These are phyloP conservation scores for Didymella sp. DNA, from an alignment of 2,329 filamentous ascomycete genomes.

Conservation along the genomic window DNA sequence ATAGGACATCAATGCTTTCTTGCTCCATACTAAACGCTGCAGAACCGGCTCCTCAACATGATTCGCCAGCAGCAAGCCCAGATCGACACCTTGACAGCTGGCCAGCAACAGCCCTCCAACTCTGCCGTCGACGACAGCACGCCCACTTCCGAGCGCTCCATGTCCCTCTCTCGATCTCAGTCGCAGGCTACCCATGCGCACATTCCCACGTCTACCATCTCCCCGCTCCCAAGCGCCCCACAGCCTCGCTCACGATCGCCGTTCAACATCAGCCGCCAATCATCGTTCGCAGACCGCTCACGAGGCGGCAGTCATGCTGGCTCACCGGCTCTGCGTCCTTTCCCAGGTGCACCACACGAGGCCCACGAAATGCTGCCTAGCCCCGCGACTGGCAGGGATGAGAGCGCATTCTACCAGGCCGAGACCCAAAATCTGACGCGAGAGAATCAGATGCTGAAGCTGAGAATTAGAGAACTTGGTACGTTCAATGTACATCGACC, in stretches of 20 bases:
- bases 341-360: conserved; percentile 53
- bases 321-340: conserved; percentile 60
- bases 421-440: conserved; percentile 79
- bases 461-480: conserved; percentile 77
- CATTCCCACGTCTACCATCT: conserved; percentile 42
- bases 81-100: conserved; percentile 63
- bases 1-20: no score
- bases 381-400: conserved; percentile 62
- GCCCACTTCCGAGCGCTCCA: conserved; percentile 56
- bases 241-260: conserved; percentile 46
- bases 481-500: conserved; percentile 18
- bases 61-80: conserved; percentile 79
- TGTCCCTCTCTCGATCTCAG: conserved; percentile 49
- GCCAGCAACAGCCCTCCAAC: conserved; percentile 50
- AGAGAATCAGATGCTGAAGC: conserved; percentile 83
- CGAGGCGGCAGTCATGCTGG: conserved; percentile 49
- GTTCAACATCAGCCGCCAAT: conserved; percentile 53
- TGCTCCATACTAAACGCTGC: no score
- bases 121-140: conserved; percentile 61
- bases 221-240: conserved; percentile 42
- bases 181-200: conserved; percentile 30
- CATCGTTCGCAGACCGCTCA: conserved; percentile 50
- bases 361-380: conserved; percentile 67
- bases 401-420: conserved; percentile 80
- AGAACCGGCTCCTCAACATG: conserved; percentile 79